Conservation (phyloP, 768 basidiomycete genomes). For the Terana coerulea region DNA sequence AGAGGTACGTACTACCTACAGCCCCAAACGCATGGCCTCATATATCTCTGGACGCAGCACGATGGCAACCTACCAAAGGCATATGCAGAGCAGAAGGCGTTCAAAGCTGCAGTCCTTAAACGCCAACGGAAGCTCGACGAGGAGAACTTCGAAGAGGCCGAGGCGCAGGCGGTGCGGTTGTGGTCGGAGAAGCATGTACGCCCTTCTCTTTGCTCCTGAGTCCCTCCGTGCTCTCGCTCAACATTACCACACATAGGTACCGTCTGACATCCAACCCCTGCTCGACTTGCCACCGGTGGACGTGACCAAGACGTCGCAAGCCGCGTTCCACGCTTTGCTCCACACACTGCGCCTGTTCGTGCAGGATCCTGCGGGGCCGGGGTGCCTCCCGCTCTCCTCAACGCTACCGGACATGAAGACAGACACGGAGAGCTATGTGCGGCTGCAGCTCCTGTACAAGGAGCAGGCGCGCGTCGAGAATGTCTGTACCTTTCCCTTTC, state of each 20-base stretch:
- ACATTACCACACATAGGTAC: constrained; percentile 59
- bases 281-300: constrained; percentile 55
- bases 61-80: constrained; percentile 53
- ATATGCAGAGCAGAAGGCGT: constrained; percentile 65
- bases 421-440: constrained; percentile 77
- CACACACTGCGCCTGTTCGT: constrained; percentile 66
- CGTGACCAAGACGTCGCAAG: constrained; percentile 29
- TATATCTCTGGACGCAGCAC: constrained; percentile 47
- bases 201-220: neutral
- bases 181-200: constrained; percentile 56
- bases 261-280: constrained; percentile 59
- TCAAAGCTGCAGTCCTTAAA: constrained; percentile 62
- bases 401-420: constrained; percentile 96
- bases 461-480: constrained; percentile 70
- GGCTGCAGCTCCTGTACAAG: constrained; percentile 84
- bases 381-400: constrained; percentile 73
- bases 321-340: constrained; percentile 76
- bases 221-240: neutral
- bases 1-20: constrained; percentile 35
- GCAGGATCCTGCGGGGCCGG: constrained; percentile 44
- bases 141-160: constrained; percentile 97
- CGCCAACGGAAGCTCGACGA: constrained; percentile 80
- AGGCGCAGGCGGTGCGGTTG: constrained; percentile 79
- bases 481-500: constrained; percentile 17
- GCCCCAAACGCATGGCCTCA: neutral